phyloP scores from a whole-genome alignment of 805 yeast genomes.

The Starmerella tilneyi region DNA sequence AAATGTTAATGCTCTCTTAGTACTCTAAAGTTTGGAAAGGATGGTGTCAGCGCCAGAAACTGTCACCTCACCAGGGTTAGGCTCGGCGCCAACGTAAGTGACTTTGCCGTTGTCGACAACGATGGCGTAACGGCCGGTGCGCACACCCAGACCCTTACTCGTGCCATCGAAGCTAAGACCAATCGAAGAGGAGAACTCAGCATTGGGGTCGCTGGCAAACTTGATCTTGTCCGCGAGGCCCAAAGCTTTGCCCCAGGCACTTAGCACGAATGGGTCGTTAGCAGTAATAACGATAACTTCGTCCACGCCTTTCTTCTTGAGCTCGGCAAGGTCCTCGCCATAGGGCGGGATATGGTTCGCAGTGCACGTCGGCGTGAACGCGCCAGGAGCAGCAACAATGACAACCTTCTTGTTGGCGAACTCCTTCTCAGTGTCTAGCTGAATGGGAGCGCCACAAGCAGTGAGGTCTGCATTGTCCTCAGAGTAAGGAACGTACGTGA shows the following conservation, averaged over 20 bases:
- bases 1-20: no score
- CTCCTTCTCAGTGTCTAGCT: slow-evolving; percentile 32
- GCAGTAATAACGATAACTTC: slow-evolving; percentile 52
- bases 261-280: slow-evolving; percentile 60
- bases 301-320: slow-evolving; percentile 53
- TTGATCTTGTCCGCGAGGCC: slow-evolving; percentile 31
- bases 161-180: slow-evolving; percentile 51
- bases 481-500: slow-evolving; percentile 31
- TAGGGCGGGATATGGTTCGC: slow-evolving; percentile 62
- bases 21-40: slow-evolving; percentile 30
- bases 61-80: slow-evolving; percentile 35
- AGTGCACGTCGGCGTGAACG: slow-evolving; percentile 77
- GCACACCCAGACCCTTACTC: slow-evolving; percentile 43
- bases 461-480: slow-evolving; percentile 28
- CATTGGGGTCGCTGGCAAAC: slow-evolving; percentile 61
- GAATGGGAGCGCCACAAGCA: slow-evolving; percentile 36
- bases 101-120: slow-evolving; percentile 52
- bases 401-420: slow-evolving; percentile 44
- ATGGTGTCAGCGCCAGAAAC: slow-evolving; percentile 42
- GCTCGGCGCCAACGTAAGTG: slow-evolving; percentile 42
- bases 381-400: slow-evolving; percentile 73
- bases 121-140: slow-evolving; percentile 65
- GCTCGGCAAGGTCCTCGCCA: slow-evolving; percentile 40
- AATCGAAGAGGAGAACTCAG: slow-evolving; percentile 46
- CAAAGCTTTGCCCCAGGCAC: slow-evolving; percentile 55